These are phyloP conservation scores for Buddleja alternifolia DNA, from an alignment of 257 asterid species.

Conservation along the genomic window DNA sequence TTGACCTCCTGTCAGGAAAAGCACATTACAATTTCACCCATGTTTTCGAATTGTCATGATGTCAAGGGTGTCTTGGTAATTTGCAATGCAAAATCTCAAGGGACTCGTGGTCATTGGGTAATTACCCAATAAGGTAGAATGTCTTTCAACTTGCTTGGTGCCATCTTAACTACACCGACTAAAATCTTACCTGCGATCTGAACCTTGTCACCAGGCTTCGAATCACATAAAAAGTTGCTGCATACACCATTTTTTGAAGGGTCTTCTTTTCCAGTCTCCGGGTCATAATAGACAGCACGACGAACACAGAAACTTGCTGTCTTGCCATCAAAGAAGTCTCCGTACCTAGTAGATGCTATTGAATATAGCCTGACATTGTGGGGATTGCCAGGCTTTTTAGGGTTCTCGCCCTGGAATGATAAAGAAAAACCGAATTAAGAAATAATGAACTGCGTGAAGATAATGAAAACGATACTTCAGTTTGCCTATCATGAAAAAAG, in stretches of 20 bases:
- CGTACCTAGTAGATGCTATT: constrained; percentile 92
- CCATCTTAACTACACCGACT: not conserved
- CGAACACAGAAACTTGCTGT: constrained; percentile 91
- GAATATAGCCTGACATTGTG: constrained; percentile 86
- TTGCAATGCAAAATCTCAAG: too few relatives aligned
- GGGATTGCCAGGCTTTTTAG: constrained; percentile 87
- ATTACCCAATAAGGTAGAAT: too few relatives aligned
- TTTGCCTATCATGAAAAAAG: not conserved
- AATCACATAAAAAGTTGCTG: constrained; percentile 84
- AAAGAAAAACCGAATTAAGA: too few relatives aligned
- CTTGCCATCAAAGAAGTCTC: constrained; percentile 86
- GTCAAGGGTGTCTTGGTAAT: too few relatives aligned
- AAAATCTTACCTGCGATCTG: constrained; percentile 65
- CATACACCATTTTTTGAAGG: constrained; percentile 86
- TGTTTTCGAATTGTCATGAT: too few relatives aligned
- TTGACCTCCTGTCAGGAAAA: too few relatives aligned
- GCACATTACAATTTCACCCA: too few relatives aligned
- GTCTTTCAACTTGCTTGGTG: not conserved
- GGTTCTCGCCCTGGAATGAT: constrained; percentile 78
- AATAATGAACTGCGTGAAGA: not conserved
- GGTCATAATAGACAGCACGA: constrained; percentile 90
- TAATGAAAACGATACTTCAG: not conserved
- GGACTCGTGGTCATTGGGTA: too few relatives aligned
- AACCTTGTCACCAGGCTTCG: constrained; percentile 90
- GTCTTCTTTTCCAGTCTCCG: constrained; percentile 91